Evolutionary conservation across 2,329 filamentous ascomycete species (phyloP), one percentile per base, ranked within the genome.

Genomic region (Tolypocladium ovalisporum): DNA sequence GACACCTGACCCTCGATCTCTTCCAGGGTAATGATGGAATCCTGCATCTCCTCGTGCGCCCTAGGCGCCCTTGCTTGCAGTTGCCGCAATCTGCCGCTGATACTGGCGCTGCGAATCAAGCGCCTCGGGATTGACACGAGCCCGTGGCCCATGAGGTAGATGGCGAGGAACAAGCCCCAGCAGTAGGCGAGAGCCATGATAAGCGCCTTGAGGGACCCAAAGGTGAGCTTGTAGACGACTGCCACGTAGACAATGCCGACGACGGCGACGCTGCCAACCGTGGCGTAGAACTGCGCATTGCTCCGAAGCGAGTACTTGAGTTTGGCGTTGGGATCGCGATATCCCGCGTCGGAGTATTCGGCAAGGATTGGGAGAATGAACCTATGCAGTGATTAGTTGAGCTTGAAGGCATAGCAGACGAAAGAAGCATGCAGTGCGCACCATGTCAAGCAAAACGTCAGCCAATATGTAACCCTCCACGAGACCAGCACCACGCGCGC

Each of bases 101-200:
- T 83, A 67, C 86, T 90, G 36, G 91, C 87, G 67, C 90, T 88
- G 59, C 87, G 84, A 66, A 94, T 87, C 19, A 99, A 76, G 40
- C 83, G 83, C 62, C 93, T 81, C 1, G 94, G 94, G 58, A 99
- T 88, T 1, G 92, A 88, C 36, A 99, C 94, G 32, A 99, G 79
- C 9, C 94, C 94, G 71, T 99, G 94, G 8, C 94, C 94, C 93
- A 99, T 97, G 44, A 99, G 79, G 67, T 96, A 97, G 61, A 99
- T 96, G 52, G 92, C 94, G 55, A 97, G 79, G 5, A 93, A 79
- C 64, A 99, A 75, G 65, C 92, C 91, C 88, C 92, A 97, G 59
- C 90, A 90, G 71, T 99, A 99, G 40, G 93, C 89, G 59, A 97
- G 77, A 17, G 94, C 93, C 89, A 99, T 96, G 62, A 96, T 80